Evolutionary conservation across 176 grass and related monocot species (phyloP), one percentile per base, ranked within the genome.

Genomic region (Hyparrhenia diplandra): DNA sequence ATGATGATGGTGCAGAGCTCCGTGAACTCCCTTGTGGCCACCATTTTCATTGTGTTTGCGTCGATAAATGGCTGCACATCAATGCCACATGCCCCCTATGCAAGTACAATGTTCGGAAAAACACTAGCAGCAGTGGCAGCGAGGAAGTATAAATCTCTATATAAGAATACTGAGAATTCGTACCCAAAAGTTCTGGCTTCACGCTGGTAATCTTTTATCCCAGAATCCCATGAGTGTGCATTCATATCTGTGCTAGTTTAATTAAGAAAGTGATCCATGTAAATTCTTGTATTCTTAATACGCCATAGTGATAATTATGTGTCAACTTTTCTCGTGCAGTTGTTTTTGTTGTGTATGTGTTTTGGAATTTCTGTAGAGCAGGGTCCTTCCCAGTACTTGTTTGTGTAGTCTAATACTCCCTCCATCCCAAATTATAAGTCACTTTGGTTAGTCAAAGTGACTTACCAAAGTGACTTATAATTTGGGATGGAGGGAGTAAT

Each of bases 61-160:
- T 32, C 31, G 31, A 32, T 32, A 32, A 32, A 32, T 32, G 31
- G 31, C 31, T 32, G 31, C 31, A 32, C 31, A 32, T 32, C 31
- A 32, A 32, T 32, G 31, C 31, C 31, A 32, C 31, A 32, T 32
- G 31, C 31, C 31, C 31, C 31, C 31, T 32, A 32, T 32, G 31
- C 31, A 32, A 32, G 31, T 32, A 32, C 31, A 32, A 32, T 32
- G 31, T 32, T 32, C 31, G 31, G 31, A 32, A 32, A 32, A 32
- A 32, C 31, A 32, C 31, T 32, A 88, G 89, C 12, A 88, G 89
- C 71, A 85, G 80, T 30, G 89, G 86, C 45, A 94, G 92, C 10
- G 92, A 94, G 58, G 85, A 94, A 71, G 92, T 94, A 25, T 94
- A 51, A 85, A 68, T 42, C 29, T 57, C 60, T 32, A 34, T 35